These are phyloP conservation scores for Lactarius tabidus DNA, from an alignment of 768 basidiomycete species.

Conservation along the genomic window DNA sequence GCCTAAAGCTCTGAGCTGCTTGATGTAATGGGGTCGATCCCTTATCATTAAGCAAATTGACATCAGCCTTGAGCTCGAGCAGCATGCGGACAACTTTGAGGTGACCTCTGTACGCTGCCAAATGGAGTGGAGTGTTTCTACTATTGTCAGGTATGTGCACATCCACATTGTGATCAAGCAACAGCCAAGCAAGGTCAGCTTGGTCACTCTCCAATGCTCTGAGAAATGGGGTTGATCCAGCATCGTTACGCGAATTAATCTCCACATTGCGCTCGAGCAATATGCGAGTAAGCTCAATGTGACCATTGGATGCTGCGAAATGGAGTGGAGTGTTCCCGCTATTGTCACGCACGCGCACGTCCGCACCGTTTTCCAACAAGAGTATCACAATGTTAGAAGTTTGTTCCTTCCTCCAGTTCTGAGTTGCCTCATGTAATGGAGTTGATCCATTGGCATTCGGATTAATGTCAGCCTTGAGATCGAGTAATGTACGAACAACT, in stretches of 20 bases:
- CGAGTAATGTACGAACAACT: not conserved
- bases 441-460: not conserved
- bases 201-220: fast-evolving
- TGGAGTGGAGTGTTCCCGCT: not conserved
- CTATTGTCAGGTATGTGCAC: not conserved
- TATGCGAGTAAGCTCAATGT: not conserved
- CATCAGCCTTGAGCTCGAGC: not conserved
- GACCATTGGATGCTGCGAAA: not conserved
- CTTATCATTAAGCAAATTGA: not conserved
- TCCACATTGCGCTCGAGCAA: not conserved
- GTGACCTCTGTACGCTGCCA: too few species aligned
- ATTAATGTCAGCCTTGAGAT: not conserved
- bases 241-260: not conserved
- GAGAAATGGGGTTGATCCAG: not conserved
- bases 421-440: not conserved
- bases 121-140: not conserved
- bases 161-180: not conserved
- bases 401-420: fast-evolving
- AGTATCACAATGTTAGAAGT: not conserved
- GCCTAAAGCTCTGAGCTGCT: not conserved
- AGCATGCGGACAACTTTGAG: not conserved
- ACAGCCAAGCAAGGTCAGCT: not conserved
- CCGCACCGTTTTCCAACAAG: not conserved
- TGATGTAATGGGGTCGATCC: not conserved
- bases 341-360: not conserved